These are phyloP conservation scores for Avena eriantha DNA, from an alignment of 176 grass and related monocot species.

Conservation along the genomic window DNA sequence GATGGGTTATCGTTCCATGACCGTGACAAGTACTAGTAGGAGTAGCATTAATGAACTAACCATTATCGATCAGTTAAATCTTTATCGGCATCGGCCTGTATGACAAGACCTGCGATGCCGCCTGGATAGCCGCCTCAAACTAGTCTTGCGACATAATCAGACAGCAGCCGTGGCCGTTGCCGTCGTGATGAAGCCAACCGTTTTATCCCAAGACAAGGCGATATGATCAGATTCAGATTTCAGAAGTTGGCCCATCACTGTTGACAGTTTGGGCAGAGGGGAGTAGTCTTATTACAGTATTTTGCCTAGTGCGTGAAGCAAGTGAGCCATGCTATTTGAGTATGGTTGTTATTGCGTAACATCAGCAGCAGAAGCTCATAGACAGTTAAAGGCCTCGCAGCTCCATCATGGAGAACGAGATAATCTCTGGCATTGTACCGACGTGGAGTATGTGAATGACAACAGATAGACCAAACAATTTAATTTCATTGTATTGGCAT, in stretches of 20 bases:
- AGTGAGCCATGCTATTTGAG: not conserved
- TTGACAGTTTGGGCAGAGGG: slow-evolving; percentile 11
- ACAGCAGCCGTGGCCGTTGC: not conserved
- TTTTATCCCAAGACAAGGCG: not conserved
- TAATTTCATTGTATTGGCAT: too few species aligned
- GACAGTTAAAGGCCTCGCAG: not conserved
- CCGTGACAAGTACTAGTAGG: not conserved
- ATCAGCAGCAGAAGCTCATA: not conserved
- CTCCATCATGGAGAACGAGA: not conserved
- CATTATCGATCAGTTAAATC: not conserved
- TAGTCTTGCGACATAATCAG: not conserved
- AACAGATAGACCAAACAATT: not conserved
- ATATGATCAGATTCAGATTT: not conserved
- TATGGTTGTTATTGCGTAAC: not conserved
- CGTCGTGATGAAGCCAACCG: slow-evolving; percentile 7
- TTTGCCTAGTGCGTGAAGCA: not conserved
- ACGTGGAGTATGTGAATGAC: not conserved
- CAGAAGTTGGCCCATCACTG: not conserved
- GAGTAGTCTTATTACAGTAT: not conserved
- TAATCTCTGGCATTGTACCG: not conserved
- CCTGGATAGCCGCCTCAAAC: slow-evolving; percentile 21
- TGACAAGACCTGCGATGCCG: not conserved
- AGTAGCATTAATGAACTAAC: not conserved
- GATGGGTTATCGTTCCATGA: not conserved
- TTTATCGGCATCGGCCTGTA: not conserved